Evolutionary conservation across 805 yeast genomes (phyloP).

Genomic region (Metschnikowia shivogae): DNA sequence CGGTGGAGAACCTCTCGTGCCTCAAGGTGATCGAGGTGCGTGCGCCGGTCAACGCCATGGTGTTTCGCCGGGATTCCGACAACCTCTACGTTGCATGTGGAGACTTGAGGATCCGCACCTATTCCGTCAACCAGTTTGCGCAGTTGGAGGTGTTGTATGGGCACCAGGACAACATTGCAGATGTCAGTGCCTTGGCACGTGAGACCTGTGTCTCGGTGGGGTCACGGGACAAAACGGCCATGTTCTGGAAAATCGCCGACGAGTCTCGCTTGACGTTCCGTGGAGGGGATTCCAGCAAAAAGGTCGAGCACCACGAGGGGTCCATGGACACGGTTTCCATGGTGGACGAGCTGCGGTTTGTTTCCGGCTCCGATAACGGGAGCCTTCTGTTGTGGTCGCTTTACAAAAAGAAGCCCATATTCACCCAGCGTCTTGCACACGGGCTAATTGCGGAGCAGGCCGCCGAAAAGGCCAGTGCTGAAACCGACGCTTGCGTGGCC

Average conservation of each 20-base stretch:
- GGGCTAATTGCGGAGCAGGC: slow-evolving; percentile 55
- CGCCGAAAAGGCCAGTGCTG: slow-evolving; percentile 39
- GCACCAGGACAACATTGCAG: slow-evolving; percentile 87
- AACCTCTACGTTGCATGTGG: slow-evolving; percentile 91
- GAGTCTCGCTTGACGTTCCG: slow-evolving; percentile 91
- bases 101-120: slow-evolving; percentile 86
- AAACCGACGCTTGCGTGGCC: slow-evolving; percentile 51
- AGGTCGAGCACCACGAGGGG: slow-evolving; percentile 61
- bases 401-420: slow-evolving; percentile 84
- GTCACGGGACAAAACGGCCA: slow-evolving; percentile 88
- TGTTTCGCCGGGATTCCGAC: slow-evolving; percentile 76
- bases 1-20: slow-evolving; percentile 70
- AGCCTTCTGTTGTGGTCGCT: slow-evolving; percentile 85
- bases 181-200: slow-evolving; percentile 71
- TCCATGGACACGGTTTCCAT: slow-evolving; percentile 84
- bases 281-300: slow-evolving; percentile 65
- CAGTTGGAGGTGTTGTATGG: slow-evolving; percentile 91
- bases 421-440: slow-evolving; percentile 66
- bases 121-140: slow-evolving; percentile 77
- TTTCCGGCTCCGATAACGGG: slow-evolving; percentile 96
- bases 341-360: slow-evolving; percentile 89
- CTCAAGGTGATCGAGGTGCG: slow-evolving; percentile 74
- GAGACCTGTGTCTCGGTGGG: slow-evolving; percentile 97
- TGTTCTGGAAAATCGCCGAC: slow-evolving; percentile 95
- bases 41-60: slow-evolving; percentile 67